phyloP scores from a whole-genome alignment of 2,329 filamentous ascomycete species.

The Aspergillus fumigatus region DNA sequence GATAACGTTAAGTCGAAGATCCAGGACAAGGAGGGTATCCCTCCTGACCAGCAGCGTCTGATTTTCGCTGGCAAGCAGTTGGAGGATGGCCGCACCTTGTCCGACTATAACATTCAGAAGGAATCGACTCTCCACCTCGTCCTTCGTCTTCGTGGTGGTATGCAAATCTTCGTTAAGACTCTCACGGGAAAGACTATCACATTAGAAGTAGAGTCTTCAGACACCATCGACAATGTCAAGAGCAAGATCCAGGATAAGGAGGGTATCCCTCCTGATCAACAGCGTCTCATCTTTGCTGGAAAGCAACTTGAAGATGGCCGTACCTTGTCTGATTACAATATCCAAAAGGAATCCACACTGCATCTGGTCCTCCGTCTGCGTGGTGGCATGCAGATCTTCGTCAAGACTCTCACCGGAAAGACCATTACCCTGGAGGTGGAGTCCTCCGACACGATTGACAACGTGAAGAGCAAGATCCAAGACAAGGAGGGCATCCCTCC shows the following conservation, averaged over 20 bases:
- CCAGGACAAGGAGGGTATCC: conserved; percentile 96
- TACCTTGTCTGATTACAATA: conserved; percentile 92
- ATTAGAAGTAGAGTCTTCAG: conserved; percentile 79
- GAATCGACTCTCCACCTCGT: conserved; percentile 82
- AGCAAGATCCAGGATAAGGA: conserved; percentile 77
- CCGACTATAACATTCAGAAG: conserved; percentile 95
- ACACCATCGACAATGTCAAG: conserved; percentile 94
- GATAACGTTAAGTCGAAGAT: conserved; percentile 98
- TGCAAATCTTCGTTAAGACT: conserved; percentile 56
- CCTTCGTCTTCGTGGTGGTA: conserved; percentile 79
- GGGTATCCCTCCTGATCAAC: conserved; percentile 90
- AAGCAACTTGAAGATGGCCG: conserved; percentile 93
- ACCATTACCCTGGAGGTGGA: conserved; percentile 67
- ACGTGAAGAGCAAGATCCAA: conserved; percentile 69
- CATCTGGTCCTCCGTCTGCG: conserved; percentile 77
- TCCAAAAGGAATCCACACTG: conserved; percentile 83
- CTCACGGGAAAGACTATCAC: conserved; percentile 87
- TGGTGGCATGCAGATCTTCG: conserved; percentile 81
- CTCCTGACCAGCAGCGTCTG: conserved; percentile 89
- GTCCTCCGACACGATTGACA: conserved; percentile 65
- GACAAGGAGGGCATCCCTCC: conserved; percentile 76
- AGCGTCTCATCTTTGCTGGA: conserved; percentile 87
- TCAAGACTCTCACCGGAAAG: conserved; percentile 75
- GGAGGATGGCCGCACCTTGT: conserved; percentile 85
- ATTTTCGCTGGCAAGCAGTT: conserved; percentile 97